A percentile compares a stretch with the other conserved stretches of the same genome.
These are phyloP conservation scores for Mikania micrantha DNA, from an alignment of 129 eudicot genomes.

Conservation along the genomic window DNA sequence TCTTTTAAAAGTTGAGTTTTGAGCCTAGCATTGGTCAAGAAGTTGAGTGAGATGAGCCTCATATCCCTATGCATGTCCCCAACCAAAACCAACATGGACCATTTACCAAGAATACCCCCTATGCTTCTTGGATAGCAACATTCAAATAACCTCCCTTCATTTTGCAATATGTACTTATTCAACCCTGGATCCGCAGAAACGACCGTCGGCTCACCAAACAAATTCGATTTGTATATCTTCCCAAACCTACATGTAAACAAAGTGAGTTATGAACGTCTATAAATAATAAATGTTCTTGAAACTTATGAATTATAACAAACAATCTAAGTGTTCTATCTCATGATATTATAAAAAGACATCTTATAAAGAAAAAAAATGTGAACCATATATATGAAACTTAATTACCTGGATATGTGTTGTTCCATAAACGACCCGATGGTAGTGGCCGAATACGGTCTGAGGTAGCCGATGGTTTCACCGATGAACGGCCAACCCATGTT, in stretches of 20 bases:
- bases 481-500: conserved; percentile 91
- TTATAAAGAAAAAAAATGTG: too few species aligned
- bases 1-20: conserved; percentile 62
- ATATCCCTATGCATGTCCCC: conserved; percentile 98
- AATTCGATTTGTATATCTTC: conserved; percentile 79
- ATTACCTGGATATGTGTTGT: conserved; percentile 77
- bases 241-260: conserved; percentile 52
- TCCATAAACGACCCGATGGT: conserved; percentile 90
- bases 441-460: conserved; percentile 79
- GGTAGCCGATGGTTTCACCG: conserved; percentile 89
- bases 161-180: conserved; percentile 76
- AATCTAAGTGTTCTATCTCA: too few species aligned
- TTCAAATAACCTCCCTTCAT: conserved; percentile 89
- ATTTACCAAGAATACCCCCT: conserved; percentile 94
- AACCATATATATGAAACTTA: too few species aligned
- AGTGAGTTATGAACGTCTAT: not conserved
- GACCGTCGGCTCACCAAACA: conserved; percentile 88
- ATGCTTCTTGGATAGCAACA: conserved; percentile 95
- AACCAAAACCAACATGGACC: conserved; percentile 95
- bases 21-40: conserved; percentile 84
- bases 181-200: conserved; percentile 92
- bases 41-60: conserved; percentile 89
- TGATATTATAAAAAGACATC: too few species aligned
- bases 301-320: too few species aligned
- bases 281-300: not conserved